Conservation (phyloP, 2,329 filamentous ascomycete species). For the Laburnicola sp. region DNA sequence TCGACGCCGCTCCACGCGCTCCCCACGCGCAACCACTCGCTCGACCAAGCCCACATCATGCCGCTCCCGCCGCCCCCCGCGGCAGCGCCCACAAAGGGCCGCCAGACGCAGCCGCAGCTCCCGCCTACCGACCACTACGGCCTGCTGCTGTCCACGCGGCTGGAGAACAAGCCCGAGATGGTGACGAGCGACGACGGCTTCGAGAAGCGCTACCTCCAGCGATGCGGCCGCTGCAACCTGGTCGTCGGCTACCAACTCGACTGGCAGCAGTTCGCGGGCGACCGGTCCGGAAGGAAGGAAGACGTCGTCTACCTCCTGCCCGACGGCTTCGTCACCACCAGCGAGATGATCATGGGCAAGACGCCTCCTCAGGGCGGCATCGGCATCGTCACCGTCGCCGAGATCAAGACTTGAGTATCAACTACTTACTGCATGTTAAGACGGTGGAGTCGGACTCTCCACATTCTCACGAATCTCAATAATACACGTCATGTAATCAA, state of each 20-base stretch:
- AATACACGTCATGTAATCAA: too few species aligned
- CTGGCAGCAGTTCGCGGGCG: conserved; percentile 50
- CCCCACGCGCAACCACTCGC: conserved; percentile 54
- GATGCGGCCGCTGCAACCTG: conserved; percentile 64
- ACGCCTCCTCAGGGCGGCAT: conserved; percentile 21
- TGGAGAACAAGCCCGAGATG: conserved; percentile 55
- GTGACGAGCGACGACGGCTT: conserved; percentile 65
- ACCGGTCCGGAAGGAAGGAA: conserved; percentile 42
- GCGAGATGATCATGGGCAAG: conserved; percentile 55
- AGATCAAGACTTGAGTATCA: conserved; percentile 31
- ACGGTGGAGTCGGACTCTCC: too few species aligned
- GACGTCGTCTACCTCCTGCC: conserved; percentile 64
- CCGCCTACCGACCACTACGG: conserved; percentile 48
- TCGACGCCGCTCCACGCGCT: conserved; percentile 57
- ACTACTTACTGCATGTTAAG: too few species aligned
- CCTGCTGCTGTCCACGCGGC: conserved; percentile 54
- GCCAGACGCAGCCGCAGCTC: conserved; percentile 16
- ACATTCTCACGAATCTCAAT: not conserved
- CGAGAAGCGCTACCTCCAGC: conserved; percentile 64
- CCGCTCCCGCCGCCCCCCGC: conserved; percentile 50
- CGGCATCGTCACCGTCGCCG: conserved; percentile 20
- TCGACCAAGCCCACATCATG: conserved; percentile 62
- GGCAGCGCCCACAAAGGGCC: conserved; percentile 16
- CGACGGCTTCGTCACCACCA: conserved; percentile 61
- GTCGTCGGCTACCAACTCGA: conserved; percentile 66